Evolutionary conservation across 2,329 filamentous ascomycete genomes (phyloP), one percentile per base, ranked within the genome.

Genomic region (Aspergillus felis): DNA sequence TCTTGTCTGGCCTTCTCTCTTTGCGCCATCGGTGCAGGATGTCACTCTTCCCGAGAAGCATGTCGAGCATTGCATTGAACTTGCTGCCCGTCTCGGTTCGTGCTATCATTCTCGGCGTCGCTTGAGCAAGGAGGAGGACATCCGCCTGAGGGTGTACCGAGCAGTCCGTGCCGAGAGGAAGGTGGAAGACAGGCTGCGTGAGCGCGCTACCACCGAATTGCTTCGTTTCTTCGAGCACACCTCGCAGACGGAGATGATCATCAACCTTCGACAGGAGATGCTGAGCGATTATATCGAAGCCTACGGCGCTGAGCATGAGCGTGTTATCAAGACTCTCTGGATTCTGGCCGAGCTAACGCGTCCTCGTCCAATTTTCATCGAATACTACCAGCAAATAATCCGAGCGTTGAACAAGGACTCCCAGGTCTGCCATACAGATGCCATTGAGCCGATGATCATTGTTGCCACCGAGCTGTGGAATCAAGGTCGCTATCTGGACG

Each of bases 81-180:
- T 82, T 2, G 78, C 80, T 3, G 75, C 80, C 55, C 71, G 71
- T 2, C 72, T 84, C n/a, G 76, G 75, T 0, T 69, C 78, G 32
- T 79, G 76, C 62, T 81, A 83, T 61, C 66, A 71, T 54, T 66
- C 66, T 17, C 71, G 74, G 14, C 71, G 71, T 27, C 71, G 73
- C 14, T 62, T 66, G 41, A 57, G 59, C 25, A 74, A 75, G 52
- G 74, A 76, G 55, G 73, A 76, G 56, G 70, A 75, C 46, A 66
- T 74, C 41, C 66, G 71, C 22, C 52, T 70, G 8, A 66, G 74
- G 2, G 57, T 77, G 14, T 76, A 76, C 62, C 68, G 65, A 35
- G 72, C 73, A 6, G 60, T 72, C 48, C 67, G 71, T 17, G 57
- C 51, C 9, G 64, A 59, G 28, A 66, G 69, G n/a, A 64, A 64